phyloP scores from a whole-genome alignment of 2,329 filamentous ascomycete species.

The Botrytis hyacinthi region DNA sequence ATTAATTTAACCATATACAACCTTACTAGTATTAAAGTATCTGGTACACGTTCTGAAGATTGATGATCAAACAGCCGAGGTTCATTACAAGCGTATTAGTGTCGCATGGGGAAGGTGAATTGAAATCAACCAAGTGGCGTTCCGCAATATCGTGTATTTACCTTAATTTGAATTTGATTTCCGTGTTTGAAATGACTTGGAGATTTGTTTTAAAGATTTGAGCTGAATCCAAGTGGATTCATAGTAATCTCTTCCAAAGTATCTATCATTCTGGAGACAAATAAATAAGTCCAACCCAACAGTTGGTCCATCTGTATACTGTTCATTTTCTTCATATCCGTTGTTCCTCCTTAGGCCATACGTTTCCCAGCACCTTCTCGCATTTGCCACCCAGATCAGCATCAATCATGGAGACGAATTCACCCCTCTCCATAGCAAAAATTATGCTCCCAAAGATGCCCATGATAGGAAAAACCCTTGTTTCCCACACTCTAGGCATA shows the following conservation, averaged over 20 bases:
- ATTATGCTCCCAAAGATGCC: conserved; percentile 54
- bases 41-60: neutral
- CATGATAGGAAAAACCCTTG: conserved; percentile 56
- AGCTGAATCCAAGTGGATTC: neutral
- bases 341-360: neutral
- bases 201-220: neutral
- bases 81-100: neutral
- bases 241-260: neutral
- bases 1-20: neutral
- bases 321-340: neutral
- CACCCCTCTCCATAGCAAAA: conserved; percentile 31
- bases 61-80: neutral
- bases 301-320: neutral
- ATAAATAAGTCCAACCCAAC: neutral
- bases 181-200: neutral
- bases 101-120: neutral
- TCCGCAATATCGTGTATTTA: neutral
- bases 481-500: conserved; percentile 63
- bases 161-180: neutral
- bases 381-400: conserved; percentile 36
- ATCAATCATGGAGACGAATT: conserved; percentile 38
- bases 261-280: neutral
- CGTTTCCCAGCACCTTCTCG: neutral
- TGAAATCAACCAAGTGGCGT: neutral
- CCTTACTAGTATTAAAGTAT: neutral